These are phyloP conservation scores for Malassezia equina DNA, from an alignment of 1,284 basidiomycete genomes.

Conservation along the genomic window DNA sequence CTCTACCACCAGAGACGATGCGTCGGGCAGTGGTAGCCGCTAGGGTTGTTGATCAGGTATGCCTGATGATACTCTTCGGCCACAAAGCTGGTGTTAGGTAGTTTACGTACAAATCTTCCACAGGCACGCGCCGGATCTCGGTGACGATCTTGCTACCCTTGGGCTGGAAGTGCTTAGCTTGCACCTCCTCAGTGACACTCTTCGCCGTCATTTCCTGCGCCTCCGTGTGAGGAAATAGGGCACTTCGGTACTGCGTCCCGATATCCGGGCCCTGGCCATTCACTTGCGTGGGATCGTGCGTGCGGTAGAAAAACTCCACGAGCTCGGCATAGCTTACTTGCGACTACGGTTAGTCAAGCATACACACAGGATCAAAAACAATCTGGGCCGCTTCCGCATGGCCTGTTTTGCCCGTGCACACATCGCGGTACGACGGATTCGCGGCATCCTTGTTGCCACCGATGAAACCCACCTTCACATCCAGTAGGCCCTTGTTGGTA, in stretches of 20 bases:
- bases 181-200: conserved; percentile 71
- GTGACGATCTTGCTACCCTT: conserved; percentile 70
- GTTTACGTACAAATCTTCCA: conserved; percentile 19
- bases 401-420: conserved; percentile 63
- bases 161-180: conserved; percentile 62
- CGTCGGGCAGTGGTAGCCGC: conserved; percentile 38
- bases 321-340: conserved; percentile 70
- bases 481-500: conserved; percentile 55
- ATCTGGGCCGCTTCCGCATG: conserved; percentile 83
- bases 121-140: conserved; percentile 24
- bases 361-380: conserved; percentile 63
- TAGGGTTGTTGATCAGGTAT: conserved; percentile 39
- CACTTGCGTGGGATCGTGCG: conserved; percentile 75
- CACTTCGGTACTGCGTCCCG: conserved; percentile 69
- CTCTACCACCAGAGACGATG: conserved; percentile 23
- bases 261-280: conserved; percentile 48
- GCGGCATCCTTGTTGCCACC: conserved; percentile 48
- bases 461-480: conserved; percentile 84
- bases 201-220: conserved; percentile 68
- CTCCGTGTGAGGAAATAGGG: conserved; percentile 70
- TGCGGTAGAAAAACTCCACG: conserved; percentile 58
- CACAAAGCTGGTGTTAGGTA: conserved; percentile 13
- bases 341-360: conserved; percentile 17
- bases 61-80: conserved; percentile 46
- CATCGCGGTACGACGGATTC: conserved; percentile 58